Percentiles rank a stretch among this genome's conserved stretches.
Evolutionary conservation across 1,139 yeast genomes (phyloP).

Genomic region (Lodderomyces parapsilosis): DNA sequence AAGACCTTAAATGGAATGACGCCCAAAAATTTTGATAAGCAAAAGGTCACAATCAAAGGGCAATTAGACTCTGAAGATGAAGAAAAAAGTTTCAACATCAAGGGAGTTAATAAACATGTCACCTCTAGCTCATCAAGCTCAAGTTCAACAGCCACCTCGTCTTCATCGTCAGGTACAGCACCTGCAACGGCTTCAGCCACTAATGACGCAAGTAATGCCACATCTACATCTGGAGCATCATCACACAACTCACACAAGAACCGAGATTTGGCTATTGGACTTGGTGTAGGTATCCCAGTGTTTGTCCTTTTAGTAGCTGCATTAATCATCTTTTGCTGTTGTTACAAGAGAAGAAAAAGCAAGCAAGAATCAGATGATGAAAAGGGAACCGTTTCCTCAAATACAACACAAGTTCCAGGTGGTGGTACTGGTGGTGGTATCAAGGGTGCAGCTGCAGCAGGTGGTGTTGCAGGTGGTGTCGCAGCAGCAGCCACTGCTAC

Average conservation of each 20-base stretch:
- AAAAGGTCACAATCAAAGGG: conserved; percentile 56
- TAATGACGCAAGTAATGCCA: conserved; percentile 18
- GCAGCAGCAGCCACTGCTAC: conserved; percentile 1
- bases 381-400: conserved; percentile 1
- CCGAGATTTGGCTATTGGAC: conserved; percentile 70
- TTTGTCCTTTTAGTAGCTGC: conserved; percentile 48
- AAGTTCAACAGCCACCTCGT: conserved; percentile 20
- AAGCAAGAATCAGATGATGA: conserved; percentile 22
- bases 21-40: conserved; percentile 55
- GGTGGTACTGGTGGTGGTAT: conserved; percentile 22
- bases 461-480: conserved; percentile 4
- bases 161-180: conserved; percentile 26
- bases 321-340: conserved; percentile 57
- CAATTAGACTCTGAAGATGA: conserved; percentile 30
- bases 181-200: conserved; percentile 23
- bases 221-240: conserved; percentile 20
- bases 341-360: conserved; percentile 44
- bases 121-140: conserved; percentile 21
- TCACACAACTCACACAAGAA: conserved; percentile 15
- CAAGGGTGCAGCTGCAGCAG: conserved; percentile 23
- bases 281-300: conserved; percentile 83
- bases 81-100: conserved; percentile 49
- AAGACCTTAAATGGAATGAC: conserved; percentile 67
- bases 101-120: conserved; percentile 46
- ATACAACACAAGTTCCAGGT: not conserved